Evolutionary conservation across 805 yeast genomes (phyloP), one percentile per base, ranked within the genome.

Genomic region (Brettanomyces anomalus): DNA sequence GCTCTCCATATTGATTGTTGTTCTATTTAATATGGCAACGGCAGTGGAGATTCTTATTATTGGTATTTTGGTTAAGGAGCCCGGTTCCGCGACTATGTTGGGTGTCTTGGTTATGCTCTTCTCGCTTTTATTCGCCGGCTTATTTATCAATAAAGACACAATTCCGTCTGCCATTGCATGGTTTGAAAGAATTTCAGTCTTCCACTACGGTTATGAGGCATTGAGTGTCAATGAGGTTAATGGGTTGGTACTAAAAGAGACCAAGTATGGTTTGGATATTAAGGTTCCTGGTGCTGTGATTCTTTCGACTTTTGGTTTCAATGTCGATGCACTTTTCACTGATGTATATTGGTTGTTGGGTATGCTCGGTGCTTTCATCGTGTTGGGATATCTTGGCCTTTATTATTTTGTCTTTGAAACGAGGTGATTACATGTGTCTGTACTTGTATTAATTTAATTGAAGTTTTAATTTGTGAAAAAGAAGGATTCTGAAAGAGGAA

Each of bases 281-380:
- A 96, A 88, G 61, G 94, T 93, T 14, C 98, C 98, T 0, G 98
- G 98, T 10, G 97, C 98, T 2, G 94, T 95, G 2, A 93, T 93
- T 43, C 71, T 93, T 52, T 85, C 95, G 51, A 87, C 97, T 0
- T 93, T 93, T 67, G 98, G 98, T 0, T 93, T 93, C 61, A 76
- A 85, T 50, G 90, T 86, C 13, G 77, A 79, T 19, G 93, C 89
- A 2, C 74, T 85, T 42, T 62, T 76, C 61, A 67, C 68, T 31
- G 97, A 93, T 59, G 70, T 81, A 24, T 58, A 70, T 30, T 76
- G 76, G 46, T 68, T 93, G 41, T 66, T 67, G 0, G 70, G 73
- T 0, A 78, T 84, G 68, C 71, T 79, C 26, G 61, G 68, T 1
- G 56, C 70, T 1, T 87, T 87, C 60, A 60, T 84, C 32, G 52